Percentiles rank a stretch among this genome's conserved stretches.
Conservation (phyloP, 352 stramenopile genomes). For the Thraustotheca clavata region DNA sequence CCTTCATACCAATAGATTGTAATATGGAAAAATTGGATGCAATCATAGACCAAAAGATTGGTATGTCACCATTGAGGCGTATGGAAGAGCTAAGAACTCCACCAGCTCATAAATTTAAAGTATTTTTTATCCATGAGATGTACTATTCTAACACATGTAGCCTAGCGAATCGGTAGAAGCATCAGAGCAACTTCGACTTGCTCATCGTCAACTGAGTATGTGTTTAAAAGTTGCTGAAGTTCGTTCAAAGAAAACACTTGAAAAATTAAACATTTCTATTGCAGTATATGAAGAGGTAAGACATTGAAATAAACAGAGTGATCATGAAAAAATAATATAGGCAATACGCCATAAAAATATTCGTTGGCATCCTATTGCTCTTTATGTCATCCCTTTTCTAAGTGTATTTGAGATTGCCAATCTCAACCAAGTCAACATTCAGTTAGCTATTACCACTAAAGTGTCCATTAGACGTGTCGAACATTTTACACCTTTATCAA, state of each 20-base stretch:
- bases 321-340: not conserved
- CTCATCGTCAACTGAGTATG: constrained; percentile 61
- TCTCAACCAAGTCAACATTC: constrained; percentile 24
- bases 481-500: not conserved
- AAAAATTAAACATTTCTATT: constrained; percentile 52
- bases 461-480: not conserved
- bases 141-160: constrained; percentile 1
- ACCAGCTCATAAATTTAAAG: constrained; percentile 47
- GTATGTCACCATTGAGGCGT: constrained; percentile 21
- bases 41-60: not conserved
- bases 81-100: constrained; percentile 31
- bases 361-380: constrained; percentile 13
- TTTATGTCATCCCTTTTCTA: constrained; percentile 27
- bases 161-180: constrained; percentile 51
- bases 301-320: not conserved
- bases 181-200: constrained; percentile 48
- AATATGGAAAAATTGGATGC: not conserved
- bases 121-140: not conserved
- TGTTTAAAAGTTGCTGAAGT: constrained; percentile 54
- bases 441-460: not conserved
- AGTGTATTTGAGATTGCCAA: constrained; percentile 37
- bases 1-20: constrained; percentile 1
- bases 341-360: constrained; percentile 4
- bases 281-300: constrained; percentile 36
- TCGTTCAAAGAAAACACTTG: constrained; percentile 38